Percentiles rank a stretch among this genome's conserved stretches.
phyloP scores from a whole-genome alignment of 129 eudicot species.

The Ambrosia trifida region DNA sequence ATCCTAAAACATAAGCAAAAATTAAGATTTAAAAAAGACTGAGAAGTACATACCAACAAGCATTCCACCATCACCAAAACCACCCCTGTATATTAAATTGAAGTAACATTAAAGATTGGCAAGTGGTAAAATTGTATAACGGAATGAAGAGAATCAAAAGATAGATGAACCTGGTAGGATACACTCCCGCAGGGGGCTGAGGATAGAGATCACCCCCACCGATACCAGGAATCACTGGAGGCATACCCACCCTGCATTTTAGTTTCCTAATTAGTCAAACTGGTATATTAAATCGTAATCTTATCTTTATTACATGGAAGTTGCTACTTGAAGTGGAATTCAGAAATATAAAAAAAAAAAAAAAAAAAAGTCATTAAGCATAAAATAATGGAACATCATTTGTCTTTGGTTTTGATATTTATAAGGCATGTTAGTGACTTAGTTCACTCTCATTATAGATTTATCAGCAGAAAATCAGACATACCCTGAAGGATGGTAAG shows the following conservation, averaged over 20 bases:
- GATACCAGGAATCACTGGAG: slow-evolving; percentile 55
- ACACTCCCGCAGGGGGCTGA: slow-evolving; percentile 74
- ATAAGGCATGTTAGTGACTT: not conserved
- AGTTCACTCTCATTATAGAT: not conserved
- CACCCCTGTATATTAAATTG: slow-evolving; percentile 52
- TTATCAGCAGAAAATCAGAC: not conserved
- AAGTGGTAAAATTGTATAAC: not conserved
- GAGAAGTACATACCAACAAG: slow-evolving; percentile 58
- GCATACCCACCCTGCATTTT: slow-evolving; percentile 51
- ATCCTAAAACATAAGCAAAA: not conserved
- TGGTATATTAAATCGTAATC: not conserved
- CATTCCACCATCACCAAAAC: slow-evolving; percentile 65
- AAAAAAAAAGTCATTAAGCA: not conserved
- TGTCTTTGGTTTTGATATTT: not conserved
- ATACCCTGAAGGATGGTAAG: slow-evolving; percentile 52
- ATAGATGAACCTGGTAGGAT: slow-evolving; percentile 54
- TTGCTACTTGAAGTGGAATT: not conserved
- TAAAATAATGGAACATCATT: not conserved
- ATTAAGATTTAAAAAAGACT: not conserved
- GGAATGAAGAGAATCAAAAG: not conserved
- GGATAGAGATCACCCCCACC: slow-evolving; percentile 78
- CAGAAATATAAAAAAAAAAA: not conserved
- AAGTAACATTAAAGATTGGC: not conserved
- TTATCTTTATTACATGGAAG: not conserved
- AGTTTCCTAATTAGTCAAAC: not conserved